Evolutionary conservation across 495 filamentous ascomycete species (phyloP), one percentile per base, ranked within the genome.

Genomic region (Penicillium nucicola): DNA sequence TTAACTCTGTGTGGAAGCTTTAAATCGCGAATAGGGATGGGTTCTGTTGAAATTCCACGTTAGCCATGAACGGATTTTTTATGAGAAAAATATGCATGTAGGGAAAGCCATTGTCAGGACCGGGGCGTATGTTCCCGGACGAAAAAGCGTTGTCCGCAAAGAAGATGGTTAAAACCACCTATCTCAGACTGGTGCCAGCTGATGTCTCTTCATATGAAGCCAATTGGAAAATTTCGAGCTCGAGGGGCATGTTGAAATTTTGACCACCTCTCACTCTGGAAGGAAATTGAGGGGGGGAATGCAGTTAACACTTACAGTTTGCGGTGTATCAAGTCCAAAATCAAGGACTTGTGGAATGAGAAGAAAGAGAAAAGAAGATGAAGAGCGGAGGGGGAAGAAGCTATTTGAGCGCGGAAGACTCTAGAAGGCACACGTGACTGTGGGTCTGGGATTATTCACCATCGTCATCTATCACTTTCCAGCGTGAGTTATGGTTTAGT

Each of bases 121-220:
- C 56, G 55, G 63, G 61, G 71, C 69, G 69, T 68, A 56, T 45
- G 62, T 67, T 69, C 64, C 69, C 65, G 57, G 71, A 69, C 57
- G 60, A 36, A 42, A 66, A 65, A 63, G 46, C 46, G 64, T 74
- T 61, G 58, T 75, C 71, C 71, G 65, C 71, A 75, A 40, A 48
- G 48, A 60, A 54, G 39, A 49, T 51, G 46, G 46, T 59, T 56
- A 50, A 55, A 51, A 56, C 55, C 55, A 60, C 63, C 66, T 55
- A 53, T 64, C 44, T 75, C 66, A 69, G 73, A 77, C 73, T 77
- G 73, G 73, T 77, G 73, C 73, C 73, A 77, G 73, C 73, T 75
- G 52, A 50, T 48, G 52, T 77, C 59, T 77, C 73, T 73, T 77
- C 73, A 77, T 77, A 45, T 58, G 47, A 45, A 52, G 56, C 55